Conservation (phyloP, 169 alveolate species). For the Plasmodium coatneyi region DNA sequence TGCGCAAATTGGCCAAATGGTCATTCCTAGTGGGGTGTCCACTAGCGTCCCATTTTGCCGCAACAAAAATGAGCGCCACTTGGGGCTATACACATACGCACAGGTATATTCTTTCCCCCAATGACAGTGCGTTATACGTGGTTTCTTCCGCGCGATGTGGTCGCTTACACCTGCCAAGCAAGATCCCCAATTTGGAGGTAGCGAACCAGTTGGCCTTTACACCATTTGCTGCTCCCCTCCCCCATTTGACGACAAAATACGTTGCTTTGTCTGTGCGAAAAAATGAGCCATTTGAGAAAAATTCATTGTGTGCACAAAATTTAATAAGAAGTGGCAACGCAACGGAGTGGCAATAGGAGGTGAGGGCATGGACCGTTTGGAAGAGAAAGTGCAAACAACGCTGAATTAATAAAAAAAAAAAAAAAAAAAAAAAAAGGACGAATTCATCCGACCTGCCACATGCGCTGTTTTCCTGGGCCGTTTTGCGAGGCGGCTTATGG, state of each 20-base stretch:
- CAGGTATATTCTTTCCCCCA: background rate
- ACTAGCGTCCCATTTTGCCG: background rate
- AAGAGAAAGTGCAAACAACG: background rate
- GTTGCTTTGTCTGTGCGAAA: background rate
- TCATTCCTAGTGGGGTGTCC: background rate
- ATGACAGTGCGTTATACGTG: background rate
- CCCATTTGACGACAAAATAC: background rate
- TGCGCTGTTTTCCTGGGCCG: background rate
- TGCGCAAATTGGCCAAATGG: background rate
- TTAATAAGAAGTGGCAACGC: background rate
- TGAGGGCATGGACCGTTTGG: background rate
- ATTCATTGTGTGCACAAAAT: background rate
- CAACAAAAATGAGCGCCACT: background rate
- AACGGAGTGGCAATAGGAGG: background rate
- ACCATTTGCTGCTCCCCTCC: background rate
- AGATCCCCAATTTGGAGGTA: background rate
- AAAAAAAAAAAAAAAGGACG: background rate
- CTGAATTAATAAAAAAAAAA: background rate
- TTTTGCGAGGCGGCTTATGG: background rate
- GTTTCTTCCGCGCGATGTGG: background rate
- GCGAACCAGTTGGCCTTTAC: background rate
- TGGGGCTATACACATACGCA: background rate
- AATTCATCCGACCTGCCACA: background rate
- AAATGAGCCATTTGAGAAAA: background rate
- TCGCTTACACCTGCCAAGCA: background rate